These are phyloP conservation scores for Pseudogymnoascus sp. DNA, from an alignment of 2,329 filamentous ascomycete genomes.

Conservation along the genomic window DNA sequence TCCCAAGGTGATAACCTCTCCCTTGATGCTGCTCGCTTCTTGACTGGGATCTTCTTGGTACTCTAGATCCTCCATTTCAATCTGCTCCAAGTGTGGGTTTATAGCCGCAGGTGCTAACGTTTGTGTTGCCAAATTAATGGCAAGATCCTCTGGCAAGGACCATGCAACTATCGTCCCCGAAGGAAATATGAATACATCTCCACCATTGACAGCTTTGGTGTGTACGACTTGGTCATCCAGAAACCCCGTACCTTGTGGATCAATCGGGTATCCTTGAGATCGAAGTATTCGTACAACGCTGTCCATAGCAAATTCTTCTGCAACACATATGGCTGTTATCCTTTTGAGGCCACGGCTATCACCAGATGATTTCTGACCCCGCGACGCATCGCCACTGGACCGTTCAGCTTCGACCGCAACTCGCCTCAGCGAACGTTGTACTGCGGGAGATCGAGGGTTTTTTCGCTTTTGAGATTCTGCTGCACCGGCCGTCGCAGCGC, in stretches of 20 bases:
- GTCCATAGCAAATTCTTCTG: conserved; percentile 58
- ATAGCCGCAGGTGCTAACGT: conserved; percentile 70
- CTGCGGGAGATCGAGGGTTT: conserved; percentile 40
- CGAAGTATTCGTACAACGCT: conserved; percentile 50
- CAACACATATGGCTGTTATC: conserved; percentile 54
- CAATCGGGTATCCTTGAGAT: conserved; percentile 53
- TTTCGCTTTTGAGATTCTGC: conserved; percentile 34
- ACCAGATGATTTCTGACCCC: conserved; percentile 16
- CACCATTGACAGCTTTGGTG: conserved; percentile 54
- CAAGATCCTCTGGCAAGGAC: conserved; percentile 72
- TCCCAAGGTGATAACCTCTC: conserved; percentile 83
- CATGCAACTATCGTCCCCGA: conserved; percentile 91
- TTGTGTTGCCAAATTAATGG: conserved; percentile 60
- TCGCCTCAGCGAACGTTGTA: conserved; percentile 71
- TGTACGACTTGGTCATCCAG: conserved; percentile 57
- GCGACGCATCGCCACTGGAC: conserved; percentile 36
- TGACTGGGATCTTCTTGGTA: conserved; percentile 68
- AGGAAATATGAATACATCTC: conserved; percentile 92
- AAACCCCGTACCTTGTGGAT: conserved; percentile 55
- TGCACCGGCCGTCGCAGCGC: neutral
- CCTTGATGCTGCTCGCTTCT: conserved; percentile 71
- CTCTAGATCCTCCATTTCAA: conserved; percentile 86
- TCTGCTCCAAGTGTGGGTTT: conserved; percentile 60
- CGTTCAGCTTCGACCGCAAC: conserved; percentile 81
- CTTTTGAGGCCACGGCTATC: conserved; percentile 33